phyloP scores from a whole-genome alignment of 1,139 yeast genomes.

The Yarrowia galli region DNA sequence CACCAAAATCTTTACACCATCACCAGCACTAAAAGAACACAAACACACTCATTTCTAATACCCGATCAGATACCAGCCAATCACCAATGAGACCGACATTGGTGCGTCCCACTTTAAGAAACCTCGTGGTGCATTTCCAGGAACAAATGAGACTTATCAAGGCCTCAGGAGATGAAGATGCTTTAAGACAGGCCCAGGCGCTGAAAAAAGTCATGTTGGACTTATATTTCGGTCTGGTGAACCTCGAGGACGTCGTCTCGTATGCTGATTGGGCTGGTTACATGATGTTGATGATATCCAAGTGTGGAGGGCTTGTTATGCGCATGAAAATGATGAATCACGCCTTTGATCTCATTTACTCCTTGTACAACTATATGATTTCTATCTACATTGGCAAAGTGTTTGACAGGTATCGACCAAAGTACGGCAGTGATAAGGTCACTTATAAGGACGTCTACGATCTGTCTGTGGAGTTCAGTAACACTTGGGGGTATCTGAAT shows the following conservation, averaged over 20 bases:
- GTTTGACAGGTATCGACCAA: not conserved
- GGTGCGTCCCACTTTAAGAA: not conserved
- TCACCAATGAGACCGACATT: not conserved
- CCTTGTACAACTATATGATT: not conserved
- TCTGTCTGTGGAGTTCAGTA: not conserved
- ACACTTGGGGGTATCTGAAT: not conserved
- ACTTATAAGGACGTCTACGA: not conserved
- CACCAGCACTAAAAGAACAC: too few relatives aligned
- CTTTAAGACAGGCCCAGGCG: not conserved
- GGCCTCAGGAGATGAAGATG: not conserved
- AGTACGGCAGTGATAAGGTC: not conserved
- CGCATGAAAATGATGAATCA: not conserved
- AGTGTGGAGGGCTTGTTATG: not conserved
- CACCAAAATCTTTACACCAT: not conserved
- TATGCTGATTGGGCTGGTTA: not conserved
- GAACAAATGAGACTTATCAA: not conserved
- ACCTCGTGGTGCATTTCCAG: not conserved
- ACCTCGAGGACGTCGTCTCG: not conserved
- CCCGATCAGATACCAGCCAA: not conserved
- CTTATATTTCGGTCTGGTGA: not conserved
- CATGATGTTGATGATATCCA: not conserved
- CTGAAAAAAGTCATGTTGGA: slow-evolving; percentile 1
- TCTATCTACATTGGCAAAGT: too few relatives aligned
- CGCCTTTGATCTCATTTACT: not conserved
- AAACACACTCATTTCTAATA: too few relatives aligned